Conservation (phyloP, 2,329 filamentous ascomycete genomes). For the Xylaria arbuscula region DNA sequence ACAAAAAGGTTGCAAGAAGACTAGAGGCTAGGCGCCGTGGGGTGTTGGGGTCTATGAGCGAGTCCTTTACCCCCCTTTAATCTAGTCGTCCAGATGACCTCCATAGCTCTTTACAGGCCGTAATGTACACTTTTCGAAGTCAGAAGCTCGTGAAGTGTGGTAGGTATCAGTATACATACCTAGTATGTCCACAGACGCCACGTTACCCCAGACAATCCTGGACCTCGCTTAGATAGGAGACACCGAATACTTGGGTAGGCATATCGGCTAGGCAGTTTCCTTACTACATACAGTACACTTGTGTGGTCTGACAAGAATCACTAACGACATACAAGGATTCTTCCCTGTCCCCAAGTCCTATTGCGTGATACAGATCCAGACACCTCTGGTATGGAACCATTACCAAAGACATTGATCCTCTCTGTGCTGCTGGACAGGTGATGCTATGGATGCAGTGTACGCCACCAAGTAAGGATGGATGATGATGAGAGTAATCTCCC, state of each 20-base stretch:
- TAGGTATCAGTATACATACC: not conserved
- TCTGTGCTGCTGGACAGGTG: not conserved
- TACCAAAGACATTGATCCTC: constrained; percentile 15
- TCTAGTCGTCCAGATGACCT: not conserved
- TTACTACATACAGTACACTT: constrained; percentile 1
- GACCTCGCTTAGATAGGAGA: constrained; percentile 27
- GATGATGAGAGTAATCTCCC: not conserved
- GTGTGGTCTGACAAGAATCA: constrained; percentile 11
- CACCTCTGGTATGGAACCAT: constrained; percentile 12
- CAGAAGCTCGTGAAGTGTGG: not conserved
- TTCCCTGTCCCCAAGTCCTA: constrained; percentile 11
- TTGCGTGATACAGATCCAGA: constrained; percentile 4
- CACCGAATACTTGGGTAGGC: constrained; percentile 28
- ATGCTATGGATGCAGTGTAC: constrained; percentile 7
- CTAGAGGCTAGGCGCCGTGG: constrained; percentile 41
- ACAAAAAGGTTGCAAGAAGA: constrained; percentile 17
- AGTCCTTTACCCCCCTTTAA: not conserved
- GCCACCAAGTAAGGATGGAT: not conserved
- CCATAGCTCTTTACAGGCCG: not conserved
- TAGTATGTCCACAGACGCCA: not conserved
- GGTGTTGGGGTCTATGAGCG: constrained; percentile 20
- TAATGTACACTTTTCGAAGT: not conserved
- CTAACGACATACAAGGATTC: constrained; percentile 14
- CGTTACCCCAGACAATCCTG: constrained; percentile 21
- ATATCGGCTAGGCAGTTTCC: constrained; percentile 25